Evolutionary conservation across 1,139 yeast species (phyloP).

Genomic region (Candida sp.): DNA sequence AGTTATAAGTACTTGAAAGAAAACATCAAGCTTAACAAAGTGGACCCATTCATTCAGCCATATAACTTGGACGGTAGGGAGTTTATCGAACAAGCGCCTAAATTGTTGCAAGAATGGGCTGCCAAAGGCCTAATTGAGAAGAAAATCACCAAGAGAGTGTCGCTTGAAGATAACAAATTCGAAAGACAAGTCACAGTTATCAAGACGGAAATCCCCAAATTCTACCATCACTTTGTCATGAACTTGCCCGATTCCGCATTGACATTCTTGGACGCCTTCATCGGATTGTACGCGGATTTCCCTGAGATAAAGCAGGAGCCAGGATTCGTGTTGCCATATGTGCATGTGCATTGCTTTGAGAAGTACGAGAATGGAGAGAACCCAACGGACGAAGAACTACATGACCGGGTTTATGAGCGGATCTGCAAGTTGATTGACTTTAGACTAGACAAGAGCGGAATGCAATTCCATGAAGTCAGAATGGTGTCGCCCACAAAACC

Average conservation of each 20-base stretch:
- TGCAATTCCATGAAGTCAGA: slow-evolving; percentile 82
- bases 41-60: slow-evolving; percentile 60
- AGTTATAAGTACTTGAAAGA: slow-evolving; percentile 70
- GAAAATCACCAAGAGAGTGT: slow-evolving; percentile 35
- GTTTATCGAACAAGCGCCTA: slow-evolving; percentile 68
- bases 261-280: slow-evolving; percentile 77
- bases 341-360: slow-evolving; percentile 94
- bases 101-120: slow-evolving; percentile 48
- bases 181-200: slow-evolving; percentile 32
- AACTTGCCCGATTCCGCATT: slow-evolving; percentile 94
- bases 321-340: slow-evolving; percentile 67
- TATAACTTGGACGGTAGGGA: slow-evolving; percentile 83
- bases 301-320: slow-evolving; percentile 37
- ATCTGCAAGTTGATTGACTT: slow-evolving; percentile 57
- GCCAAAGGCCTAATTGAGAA: slow-evolving; percentile 27
- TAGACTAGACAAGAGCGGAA: slow-evolving; percentile 48
- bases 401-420: slow-evolving; percentile 62
- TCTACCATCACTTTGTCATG: slow-evolving; percentile 84
- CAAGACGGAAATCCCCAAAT: slow-evolving; percentile 55
- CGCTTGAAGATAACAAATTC: slow-evolving; percentile 24
- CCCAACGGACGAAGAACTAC: slow-evolving; percentile 64
- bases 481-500: slow-evolving; percentile 97
- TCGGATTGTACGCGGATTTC: slow-evolving; percentile 62
- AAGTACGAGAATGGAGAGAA: slow-evolving; percentile 71
- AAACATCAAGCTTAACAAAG: slow-evolving; percentile 72